Conservation (phyloP, 805 yeast species). For the Sugiyamaella valdiviana region DNA sequence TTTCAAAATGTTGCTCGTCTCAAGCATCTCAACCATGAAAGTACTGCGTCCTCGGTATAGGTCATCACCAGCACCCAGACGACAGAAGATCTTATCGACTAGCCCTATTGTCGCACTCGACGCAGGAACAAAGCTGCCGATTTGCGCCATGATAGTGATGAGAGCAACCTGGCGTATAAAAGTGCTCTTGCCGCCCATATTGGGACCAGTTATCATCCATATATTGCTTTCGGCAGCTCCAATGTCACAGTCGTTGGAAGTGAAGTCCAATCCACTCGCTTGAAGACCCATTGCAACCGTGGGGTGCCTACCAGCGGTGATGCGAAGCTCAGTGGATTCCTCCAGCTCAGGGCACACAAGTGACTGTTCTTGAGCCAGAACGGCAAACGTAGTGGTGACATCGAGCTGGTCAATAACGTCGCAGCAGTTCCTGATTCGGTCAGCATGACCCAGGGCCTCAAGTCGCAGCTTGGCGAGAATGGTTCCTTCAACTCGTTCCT, state of each 20-base stretch:
- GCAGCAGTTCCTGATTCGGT: conserved; percentile 46
- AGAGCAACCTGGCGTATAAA: conserved; percentile 69
- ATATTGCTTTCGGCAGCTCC: conserved; percentile 24
- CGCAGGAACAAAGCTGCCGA: conserved; percentile 74
- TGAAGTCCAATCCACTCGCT: conserved; percentile 43
- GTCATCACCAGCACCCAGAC: conserved; percentile 78
- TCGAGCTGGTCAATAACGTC: conserved; percentile 61
- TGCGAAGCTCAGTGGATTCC: conserved; percentile 42
- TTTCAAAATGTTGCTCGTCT: conserved; percentile 62
- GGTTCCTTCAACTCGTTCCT: conserved; percentile 48
- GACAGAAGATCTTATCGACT: conserved; percentile 70
- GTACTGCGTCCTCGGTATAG: conserved; percentile 75
- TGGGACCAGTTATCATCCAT: conserved; percentile 81
- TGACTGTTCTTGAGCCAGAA: conserved; percentile 59
- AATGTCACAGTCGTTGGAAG: conserved; percentile 40
- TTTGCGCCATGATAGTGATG: conserved; percentile 61
- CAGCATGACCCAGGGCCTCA: conserved; percentile 40
- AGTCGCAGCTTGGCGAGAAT: conserved; percentile 46
- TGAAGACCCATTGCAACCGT: conserved; percentile 76
- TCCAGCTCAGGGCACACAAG: conserved; percentile 62
- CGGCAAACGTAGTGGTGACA: conserved; percentile 64
- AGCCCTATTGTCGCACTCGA: conserved; percentile 53
- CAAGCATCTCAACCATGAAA: conserved; percentile 89
- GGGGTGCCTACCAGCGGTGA: conserved; percentile 69
- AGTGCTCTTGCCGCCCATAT: conserved; percentile 84